A percentile compares a stretch with the other conserved stretches of the same genome.
Conservation (phyloP, 441 rosid species). For the Populus hybrid region DNA sequence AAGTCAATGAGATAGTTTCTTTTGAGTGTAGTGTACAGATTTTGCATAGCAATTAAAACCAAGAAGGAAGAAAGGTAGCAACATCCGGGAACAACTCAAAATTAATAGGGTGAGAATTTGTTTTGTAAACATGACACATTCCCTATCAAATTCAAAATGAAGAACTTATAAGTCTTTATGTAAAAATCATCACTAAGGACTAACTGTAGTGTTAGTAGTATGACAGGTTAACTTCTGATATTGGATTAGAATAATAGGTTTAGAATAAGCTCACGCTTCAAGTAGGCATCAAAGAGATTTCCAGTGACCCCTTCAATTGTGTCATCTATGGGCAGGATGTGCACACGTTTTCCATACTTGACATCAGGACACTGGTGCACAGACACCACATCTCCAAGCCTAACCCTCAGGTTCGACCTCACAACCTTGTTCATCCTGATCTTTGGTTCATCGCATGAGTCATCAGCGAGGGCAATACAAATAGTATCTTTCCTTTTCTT, state of each 20-base stretch:
- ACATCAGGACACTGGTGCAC: slow-evolving; percentile 89
- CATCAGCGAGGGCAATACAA: slow-evolving; percentile 88
- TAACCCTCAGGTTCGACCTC: slow-evolving; percentile 87
- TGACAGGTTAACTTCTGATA: not conserved
- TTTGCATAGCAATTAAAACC: not conserved
- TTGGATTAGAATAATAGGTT: not conserved
- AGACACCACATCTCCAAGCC: slow-evolving; percentile 90
- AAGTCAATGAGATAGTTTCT: not conserved
- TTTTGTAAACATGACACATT: not conserved
- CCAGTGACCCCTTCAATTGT: slow-evolving; percentile 92
- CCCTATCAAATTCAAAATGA: not conserved
- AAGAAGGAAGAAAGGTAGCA: not conserved
- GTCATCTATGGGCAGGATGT: slow-evolving; percentile 86
- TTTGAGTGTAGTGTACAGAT: not conserved
- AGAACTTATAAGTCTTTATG: not conserved
- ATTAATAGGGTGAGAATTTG: not conserved
- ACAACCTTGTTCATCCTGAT: slow-evolving; percentile 90
- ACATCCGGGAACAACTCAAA: not conserved
- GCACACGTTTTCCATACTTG: slow-evolving; percentile 82
- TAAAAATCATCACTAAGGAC: not conserved
- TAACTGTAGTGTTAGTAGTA: not conserved
- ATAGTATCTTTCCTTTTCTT: slow-evolving; percentile 87
- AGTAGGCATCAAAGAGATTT: slow-evolving; percentile 84
- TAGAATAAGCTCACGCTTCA: slow-evolving; percentile 62
- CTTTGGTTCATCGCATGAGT: slow-evolving; percentile 81